A percentile compares a stretch with the other conserved stretches of the same genome.
Evolutionary conservation across 305 asterid genomes (phyloP).

Genomic region (Fraxinus baroniana): DNA sequence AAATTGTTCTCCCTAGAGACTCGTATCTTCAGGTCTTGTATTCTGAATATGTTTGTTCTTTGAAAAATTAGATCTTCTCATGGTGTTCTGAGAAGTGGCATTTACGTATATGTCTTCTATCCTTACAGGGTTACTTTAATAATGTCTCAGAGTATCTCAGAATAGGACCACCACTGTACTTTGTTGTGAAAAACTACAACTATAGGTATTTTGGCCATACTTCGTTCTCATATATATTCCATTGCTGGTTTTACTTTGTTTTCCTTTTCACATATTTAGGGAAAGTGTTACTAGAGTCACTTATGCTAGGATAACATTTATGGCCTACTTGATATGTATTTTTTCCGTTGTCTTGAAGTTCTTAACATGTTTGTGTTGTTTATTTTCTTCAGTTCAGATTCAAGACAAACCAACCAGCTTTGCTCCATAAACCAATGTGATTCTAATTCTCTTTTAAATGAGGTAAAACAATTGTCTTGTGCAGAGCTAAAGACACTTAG

Average conservation of each 20-base stretch:
- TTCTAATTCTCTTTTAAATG: constrained; percentile 84
- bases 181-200: constrained; percentile 86
- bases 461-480: constrained; percentile 51
- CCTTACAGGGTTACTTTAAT: constrained; percentile 76
- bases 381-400: constrained; percentile 67
- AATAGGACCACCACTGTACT: constrained; percentile 95
- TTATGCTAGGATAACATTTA: background rate
- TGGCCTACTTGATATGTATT: background rate
- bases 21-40: constrained; percentile 89
- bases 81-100: constrained; percentile 17
- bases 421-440: constrained; percentile 97
- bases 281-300: background rate
- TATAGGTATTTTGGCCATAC: constrained; percentile 52
- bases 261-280: background rate
- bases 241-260: background rate
- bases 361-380: constrained; percentile 28
- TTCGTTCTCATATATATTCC: background rate
- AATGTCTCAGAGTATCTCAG: constrained; percentile 79
- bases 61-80: background rate
- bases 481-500: background rate
- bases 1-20: constrained; percentile 95
- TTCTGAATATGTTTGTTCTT: constrained; percentile 17
- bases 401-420: constrained; percentile 81
- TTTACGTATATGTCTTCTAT: constrained; percentile 22
- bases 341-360: constrained; percentile 3